Base-by-base conservation (phyloP, 176 grass and related monocot genomes). In the Saccharum spontaneum region DNA sequence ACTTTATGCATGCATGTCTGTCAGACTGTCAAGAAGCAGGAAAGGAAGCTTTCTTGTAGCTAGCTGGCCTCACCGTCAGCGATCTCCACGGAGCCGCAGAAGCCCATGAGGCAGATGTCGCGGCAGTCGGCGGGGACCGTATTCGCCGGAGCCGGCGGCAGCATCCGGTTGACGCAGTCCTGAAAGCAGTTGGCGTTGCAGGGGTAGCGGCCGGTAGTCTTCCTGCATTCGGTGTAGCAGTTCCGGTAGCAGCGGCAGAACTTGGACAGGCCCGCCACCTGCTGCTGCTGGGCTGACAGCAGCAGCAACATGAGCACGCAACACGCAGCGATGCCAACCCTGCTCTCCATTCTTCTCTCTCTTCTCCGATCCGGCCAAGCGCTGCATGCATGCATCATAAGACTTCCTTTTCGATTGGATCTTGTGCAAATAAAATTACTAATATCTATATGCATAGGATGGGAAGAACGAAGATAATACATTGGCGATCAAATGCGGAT, bases 211-310 rank as follows among this genome's bases (percentile, higher is more conserved):
- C 62, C 26, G 1, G 1, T 15, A 26, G 10, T 6, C 26, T 30
- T 65, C 62, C 62, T 65, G 28, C 70, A 83, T 2, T 31, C 44
- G 2, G 23, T 16, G 23, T 82, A 82, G 80, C 81, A 83, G 3
- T 22, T 8, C 0, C 0, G 0, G 81, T 36, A 83, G 40, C 78
- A 81, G 17, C 11, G 8, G 69, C 80, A 82, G 69, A 61, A 82
- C 68, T 74, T 24, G 38, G 39, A 36, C 10, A 23, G 10, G 81
- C 55, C 70, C 11, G 17, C 40, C 34, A 18, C 79, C 22, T 71
- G 59, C 54, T 78, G 75, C 38, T 10, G 23, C 63, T 71, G 37
- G 20, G 45, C n/a, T 1, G 66, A 13, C 80, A 81, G 33, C 79
- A 3, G 10, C 26, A 74, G 38, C 18, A 71, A 6, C 15, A 49